Conservation (phyloP, 2,329 filamentous ascomycete genomes). For the Cladosporium sphaerospermum region DNA sequence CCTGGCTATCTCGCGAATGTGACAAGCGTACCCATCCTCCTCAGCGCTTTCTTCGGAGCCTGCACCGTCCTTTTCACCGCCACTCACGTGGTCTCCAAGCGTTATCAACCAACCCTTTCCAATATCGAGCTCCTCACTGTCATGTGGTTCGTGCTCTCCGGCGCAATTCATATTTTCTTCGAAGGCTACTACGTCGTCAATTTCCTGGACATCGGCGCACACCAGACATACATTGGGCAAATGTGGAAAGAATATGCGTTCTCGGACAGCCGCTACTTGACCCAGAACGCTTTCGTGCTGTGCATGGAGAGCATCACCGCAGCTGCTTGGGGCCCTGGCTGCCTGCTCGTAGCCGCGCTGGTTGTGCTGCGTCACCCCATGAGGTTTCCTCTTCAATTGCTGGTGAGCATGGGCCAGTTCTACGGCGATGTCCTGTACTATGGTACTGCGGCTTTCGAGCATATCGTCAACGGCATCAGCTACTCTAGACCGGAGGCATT, state of each 20-base stretch:
- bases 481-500: slow-evolving; percentile 57
- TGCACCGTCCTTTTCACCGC: slow-evolving; percentile 52
- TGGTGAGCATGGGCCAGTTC: slow-evolving; percentile 58
- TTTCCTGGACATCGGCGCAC: slow-evolving; percentile 57
- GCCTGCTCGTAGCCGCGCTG: slow-evolving; percentile 50
- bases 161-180: slow-evolving; percentile 71
- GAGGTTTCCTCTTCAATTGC: slow-evolving; percentile 53
- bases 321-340: slow-evolving; percentile 61
- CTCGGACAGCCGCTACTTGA: slow-evolving; percentile 81
- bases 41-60: slow-evolving; percentile 53
- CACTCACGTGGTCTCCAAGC: slow-evolving; percentile 50
- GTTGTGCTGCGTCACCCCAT: slow-evolving; percentile 50
- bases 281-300: slow-evolving; percentile 74
- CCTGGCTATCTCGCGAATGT: slow-evolving; percentile 62
- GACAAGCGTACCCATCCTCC: slow-evolving; percentile 51
- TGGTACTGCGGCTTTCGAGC: slow-evolving; percentile 56
- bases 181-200: slow-evolving; percentile 78
- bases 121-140: slow-evolving; percentile 53
- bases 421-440: slow-evolving; percentile 62
- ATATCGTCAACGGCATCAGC: slow-evolving; percentile 46
- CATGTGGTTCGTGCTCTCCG: slow-evolving; percentile 71
- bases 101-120: slow-evolving; percentile 47
- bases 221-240: slow-evolving; percentile 71
- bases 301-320: slow-evolving; percentile 79
- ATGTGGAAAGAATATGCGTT: slow-evolving; percentile 90